Evolutionary conservation across 1,284 basidiomycete species (phyloP), one percentile per base, ranked within the genome.

Genomic region (Trametes polyzona): DNA sequence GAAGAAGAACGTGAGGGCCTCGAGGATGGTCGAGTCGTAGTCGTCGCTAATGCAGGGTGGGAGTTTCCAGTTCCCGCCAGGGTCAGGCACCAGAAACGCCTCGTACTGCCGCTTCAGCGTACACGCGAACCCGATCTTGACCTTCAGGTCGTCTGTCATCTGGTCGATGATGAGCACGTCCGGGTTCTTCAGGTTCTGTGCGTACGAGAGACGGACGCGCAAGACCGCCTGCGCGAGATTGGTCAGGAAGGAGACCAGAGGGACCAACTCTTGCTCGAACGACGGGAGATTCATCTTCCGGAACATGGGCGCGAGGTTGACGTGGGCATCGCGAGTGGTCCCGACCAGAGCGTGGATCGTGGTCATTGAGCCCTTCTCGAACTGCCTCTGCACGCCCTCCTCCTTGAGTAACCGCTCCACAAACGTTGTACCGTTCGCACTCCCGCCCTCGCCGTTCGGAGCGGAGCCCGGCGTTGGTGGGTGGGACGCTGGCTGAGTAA

Each of bases 401-500:
- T 99, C 97, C 72, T 98, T 98, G 58, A 98, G 83, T 37, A 99
- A 80, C 35, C 95, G 87, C 72, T 99, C 97, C 32, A 98, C 90
- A 71, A 99, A 99, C 66, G 85, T 92, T 59, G 82, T 89, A 57
- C 80, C 82, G 64, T 85, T 83, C 16, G 80, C 71, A 35, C 48
- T 64, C 48, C 65, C 65, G 42, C 57, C 54, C 2, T 58, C 63
- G 3, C 50, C 51, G 19, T 60, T 47, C 0, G 48, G 43, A 10
- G 55, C 36, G 29, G 44, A 3, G 11, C 64, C 59, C 0, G 65
- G 56, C 1, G 61, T 58, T 3, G 63, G 35, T 8, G 65, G 62
- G 23, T 58, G 53, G 0, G 69, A 66, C 3, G 87, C 86, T 10
- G 89, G 89, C 61, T 88, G 85, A 23, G 84, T 91, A 52, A 96